Evolutionary conservation across 2,329 filamentous ascomycete genomes (phyloP).

Genomic region (Penicillium vulpinum): DNA sequence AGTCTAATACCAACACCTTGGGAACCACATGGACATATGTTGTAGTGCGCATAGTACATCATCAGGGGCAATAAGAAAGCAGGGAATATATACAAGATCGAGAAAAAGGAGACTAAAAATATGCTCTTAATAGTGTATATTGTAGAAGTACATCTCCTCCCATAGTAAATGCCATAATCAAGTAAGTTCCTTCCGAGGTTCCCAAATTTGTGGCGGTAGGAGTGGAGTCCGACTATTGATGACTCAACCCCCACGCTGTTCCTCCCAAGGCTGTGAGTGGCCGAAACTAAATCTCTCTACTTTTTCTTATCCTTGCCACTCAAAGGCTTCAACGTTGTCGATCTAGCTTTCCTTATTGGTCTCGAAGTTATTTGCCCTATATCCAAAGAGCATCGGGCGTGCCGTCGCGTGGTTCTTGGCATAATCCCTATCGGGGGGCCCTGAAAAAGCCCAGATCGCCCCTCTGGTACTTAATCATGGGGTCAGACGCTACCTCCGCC

Average conservation of each 20-base stretch:
- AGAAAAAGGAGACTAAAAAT: background rate
- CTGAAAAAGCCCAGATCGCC: slow-evolving; percentile 14
- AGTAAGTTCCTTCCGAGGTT: background rate
- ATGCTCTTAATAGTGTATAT: background rate
- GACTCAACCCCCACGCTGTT: slow-evolving; percentile 27
- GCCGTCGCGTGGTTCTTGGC: slow-evolving; percentile 19
- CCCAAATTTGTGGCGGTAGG: background rate
- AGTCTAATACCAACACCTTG: background rate
- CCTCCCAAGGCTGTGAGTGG: slow-evolving; percentile 22
- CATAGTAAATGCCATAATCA: slow-evolving; percentile 5
- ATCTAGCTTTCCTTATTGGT: slow-evolving; percentile 22
- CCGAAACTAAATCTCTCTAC: slow-evolving; percentile 18
- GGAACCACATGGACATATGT: background rate
- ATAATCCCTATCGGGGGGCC: slow-evolving; percentile 11
- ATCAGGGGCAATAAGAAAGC: background rate
- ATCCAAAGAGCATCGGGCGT: slow-evolving; percentile 19
- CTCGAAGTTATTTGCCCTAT: background rate
- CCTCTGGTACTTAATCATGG: slow-evolving; percentile 23
- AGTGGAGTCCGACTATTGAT: background rate
- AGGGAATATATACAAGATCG: background rate
- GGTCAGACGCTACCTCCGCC: slow-evolving; percentile 12
- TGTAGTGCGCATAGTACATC: background rate
- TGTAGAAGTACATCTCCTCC: background rate
- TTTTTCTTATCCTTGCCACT: slow-evolving; percentile 10
- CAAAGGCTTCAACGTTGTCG: slow-evolving; percentile 22